Percentiles rank a stretch among this genome's conserved stretches.
phyloP scores from a whole-genome alignment of 371 early-diverging fungal genomes.

The Dichotomocladium elegans region DNA sequence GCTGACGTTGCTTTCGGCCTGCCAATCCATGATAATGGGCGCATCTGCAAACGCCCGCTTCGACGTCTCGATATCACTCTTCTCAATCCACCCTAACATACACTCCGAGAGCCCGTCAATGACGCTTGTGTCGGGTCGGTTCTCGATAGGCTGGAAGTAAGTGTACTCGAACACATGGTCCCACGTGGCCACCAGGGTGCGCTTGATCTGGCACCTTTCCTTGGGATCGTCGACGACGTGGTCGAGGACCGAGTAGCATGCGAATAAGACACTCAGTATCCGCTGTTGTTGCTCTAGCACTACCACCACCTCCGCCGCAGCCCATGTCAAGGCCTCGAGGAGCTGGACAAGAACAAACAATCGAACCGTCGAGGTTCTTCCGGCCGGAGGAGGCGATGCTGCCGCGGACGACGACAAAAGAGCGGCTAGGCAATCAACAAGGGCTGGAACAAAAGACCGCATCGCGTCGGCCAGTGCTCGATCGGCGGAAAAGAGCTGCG shows the following conservation, averaged over 20 bases:
- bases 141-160: constrained; percentile 2
- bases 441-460: background rate
- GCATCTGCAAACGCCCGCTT: constrained; percentile 53
- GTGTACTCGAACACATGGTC: background rate
- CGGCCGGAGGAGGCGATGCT: too few species aligned
- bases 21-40: constrained; percentile 78
- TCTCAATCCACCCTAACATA: constrained; percentile 44
- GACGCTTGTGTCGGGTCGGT: constrained; percentile 5
- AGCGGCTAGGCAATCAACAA: background rate
- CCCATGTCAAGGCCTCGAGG: constrained; percentile 10
- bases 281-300: background rate
- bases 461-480: background rate
- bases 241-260: background rate
- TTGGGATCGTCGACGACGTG: background rate
- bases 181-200: background rate
- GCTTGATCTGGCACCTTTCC: constrained; percentile 6
- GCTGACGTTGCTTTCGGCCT: constrained; percentile 62
- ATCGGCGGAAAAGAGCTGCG: background rate
- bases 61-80: constrained; percentile 33
- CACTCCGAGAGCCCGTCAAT: constrained; percentile 37
- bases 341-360: constrained; percentile 8
- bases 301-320: background rate
- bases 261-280: background rate
- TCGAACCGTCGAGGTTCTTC: too few species aligned
- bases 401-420: too few species aligned